These are phyloP conservation scores for Ammopiptanthus mongolicus DNA, from an alignment of 306 rosid species.

Conservation along the genomic window DNA sequence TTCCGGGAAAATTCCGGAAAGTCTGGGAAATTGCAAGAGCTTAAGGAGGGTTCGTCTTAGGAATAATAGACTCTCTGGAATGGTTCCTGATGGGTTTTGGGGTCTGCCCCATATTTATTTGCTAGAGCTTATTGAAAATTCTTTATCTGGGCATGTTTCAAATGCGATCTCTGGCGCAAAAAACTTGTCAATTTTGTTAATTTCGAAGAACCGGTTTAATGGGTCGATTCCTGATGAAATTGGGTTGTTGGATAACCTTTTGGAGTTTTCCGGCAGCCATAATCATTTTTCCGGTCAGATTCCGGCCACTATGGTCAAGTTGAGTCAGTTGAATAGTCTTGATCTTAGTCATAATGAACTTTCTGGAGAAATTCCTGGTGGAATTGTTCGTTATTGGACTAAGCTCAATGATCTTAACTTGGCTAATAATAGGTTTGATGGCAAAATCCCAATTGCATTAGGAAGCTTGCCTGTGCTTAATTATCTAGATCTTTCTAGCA, in stretches of 20 bases:
- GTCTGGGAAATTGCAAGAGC: constrained; percentile 44
- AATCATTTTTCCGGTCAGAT: constrained; percentile 44
- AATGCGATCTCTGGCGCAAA: constrained; percentile 36
- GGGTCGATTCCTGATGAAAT: constrained; percentile 54
- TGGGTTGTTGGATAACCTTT: constrained; percentile 38
- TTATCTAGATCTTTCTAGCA: constrained; percentile 66
- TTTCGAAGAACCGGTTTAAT: constrained; percentile 46
- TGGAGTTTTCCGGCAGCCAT: constrained; percentile 30
- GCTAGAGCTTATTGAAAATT: constrained; percentile 52
- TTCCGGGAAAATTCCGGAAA: constrained; percentile 47
- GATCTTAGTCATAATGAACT: constrained; percentile 53
- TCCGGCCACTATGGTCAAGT: constrained; percentile 36
- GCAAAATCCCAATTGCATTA: constrained; percentile 52
- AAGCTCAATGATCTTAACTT: constrained; percentile 49
- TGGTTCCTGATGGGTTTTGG: constrained; percentile 54
- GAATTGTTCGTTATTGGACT: constrained; percentile 27
- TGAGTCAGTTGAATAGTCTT: constrained; percentile 43
- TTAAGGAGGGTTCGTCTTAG: constrained; percentile 49
- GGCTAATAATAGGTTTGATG: constrained; percentile 46
- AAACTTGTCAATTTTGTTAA: constrained; percentile 39
- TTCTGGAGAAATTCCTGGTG: constrained; percentile 40
- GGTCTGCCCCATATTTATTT: constrained; percentile 43
- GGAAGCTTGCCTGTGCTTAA: constrained; percentile 53
- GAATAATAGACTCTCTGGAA: constrained; percentile 55
- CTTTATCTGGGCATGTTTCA: constrained; percentile 51